Conservation (phyloP, 2,329 filamentous ascomycete species). For the Fusarium ambrosium region DNA sequence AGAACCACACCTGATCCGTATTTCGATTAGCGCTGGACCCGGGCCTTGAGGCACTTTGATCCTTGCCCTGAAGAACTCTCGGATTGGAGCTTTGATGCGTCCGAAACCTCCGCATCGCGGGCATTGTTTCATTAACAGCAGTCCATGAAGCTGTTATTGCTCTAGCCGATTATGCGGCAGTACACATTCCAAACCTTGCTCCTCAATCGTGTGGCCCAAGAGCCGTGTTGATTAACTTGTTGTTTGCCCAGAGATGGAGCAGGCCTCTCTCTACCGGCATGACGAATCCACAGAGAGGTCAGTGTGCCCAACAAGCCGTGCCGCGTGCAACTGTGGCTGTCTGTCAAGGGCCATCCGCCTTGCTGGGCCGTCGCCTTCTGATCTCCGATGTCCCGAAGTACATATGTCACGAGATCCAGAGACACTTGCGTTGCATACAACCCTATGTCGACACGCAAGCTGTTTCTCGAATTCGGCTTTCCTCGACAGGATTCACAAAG, state of each 20-base stretch:
- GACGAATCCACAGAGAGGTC: not conserved
- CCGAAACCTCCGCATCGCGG: constrained; percentile 36
- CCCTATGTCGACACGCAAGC: not conserved
- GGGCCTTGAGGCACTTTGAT: constrained; percentile 25
- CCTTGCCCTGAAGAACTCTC: constrained; percentile 22
- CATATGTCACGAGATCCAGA: not conserved
- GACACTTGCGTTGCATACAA: not conserved
- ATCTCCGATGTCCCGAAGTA: constrained; percentile 7
- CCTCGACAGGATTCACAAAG: not conserved
- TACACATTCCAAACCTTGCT: not conserved
- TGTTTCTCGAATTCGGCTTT: not conserved
- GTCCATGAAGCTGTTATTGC: not conserved
- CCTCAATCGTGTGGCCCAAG: not conserved
- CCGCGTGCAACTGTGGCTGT: constrained; percentile 7
- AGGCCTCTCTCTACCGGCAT: not conserved
- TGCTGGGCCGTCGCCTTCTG: constrained; percentile 1
- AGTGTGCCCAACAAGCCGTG: not conserved
- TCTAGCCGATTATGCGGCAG: not conserved
- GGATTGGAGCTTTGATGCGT: constrained; percentile 10
- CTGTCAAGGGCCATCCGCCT: constrained; percentile 6
- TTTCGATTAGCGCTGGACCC: constrained; percentile 33
- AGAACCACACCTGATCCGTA: constrained; percentile 30
- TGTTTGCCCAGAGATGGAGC: not conserved
- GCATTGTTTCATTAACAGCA: constrained; percentile 21
- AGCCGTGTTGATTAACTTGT: not conserved